Base-by-base conservation (phyloP, 1,284 basidiomycete genomes). In the Irpex sp. region DNA sequence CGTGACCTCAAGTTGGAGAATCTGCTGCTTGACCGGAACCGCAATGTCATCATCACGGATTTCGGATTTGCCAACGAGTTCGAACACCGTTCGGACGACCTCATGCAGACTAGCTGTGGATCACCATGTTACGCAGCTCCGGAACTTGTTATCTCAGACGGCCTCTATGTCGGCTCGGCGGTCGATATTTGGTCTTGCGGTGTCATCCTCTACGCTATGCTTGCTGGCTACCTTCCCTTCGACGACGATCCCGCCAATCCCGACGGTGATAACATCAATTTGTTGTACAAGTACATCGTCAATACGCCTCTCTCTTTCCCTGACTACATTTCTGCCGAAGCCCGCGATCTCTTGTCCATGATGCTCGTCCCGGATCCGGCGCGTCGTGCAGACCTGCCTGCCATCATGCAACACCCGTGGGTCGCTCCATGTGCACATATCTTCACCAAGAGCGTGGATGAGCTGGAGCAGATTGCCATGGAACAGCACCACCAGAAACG, bases 121-220 rank as follows among this genome's bases (percentile, higher is more conserved):
- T 94, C 91, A 40, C 97, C 97, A 0, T 99, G 97, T 77, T 99
- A 99, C 75, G 97, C 97, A 4, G 97, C 97, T 0, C 97, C 97
- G 0, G 97, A 99, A 76, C 85, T 99, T n/a, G 97, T 99, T 74
- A 96, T 99, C 66, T 94, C 94, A 52, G 97, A 99, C 73, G 97
- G 97, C 36, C 85, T 96, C 13, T 99, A 99, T 71, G 94, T 97
- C 47, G 97, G 97, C 21, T 95, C 93, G n/a, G 96, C 97, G 1
- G 97, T 99, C 64, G 97, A 99, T 72, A 97, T 99, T 70, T 99
- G 97, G 97, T 95, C 92, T 11, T 99, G 97, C 71, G 97, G 97
- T 66, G 97, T 99, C 68, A 99, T 99, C 70, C 85, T 99, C 5
- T 99, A 98, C 76, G 97, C 97, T 62, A 99, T 99, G 97, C 87